These are phyloP conservation scores for Zygoascus meyerae DNA, from an alignment of 1,139 yeast species.

Conservation along the genomic window DNA sequence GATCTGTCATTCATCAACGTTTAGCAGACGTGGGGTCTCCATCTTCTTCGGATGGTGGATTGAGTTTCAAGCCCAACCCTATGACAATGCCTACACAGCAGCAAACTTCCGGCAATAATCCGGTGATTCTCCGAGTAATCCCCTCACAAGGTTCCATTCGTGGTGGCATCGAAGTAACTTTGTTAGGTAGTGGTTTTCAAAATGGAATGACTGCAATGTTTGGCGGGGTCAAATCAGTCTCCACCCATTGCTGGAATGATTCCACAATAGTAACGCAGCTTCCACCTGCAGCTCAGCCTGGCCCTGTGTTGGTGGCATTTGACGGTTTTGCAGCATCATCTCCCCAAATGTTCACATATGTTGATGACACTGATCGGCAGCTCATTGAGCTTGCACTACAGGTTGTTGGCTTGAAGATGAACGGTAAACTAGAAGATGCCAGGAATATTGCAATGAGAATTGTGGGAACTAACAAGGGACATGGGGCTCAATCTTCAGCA, in stretches of 20 bases:
- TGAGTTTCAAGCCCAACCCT: constrained; percentile 7
- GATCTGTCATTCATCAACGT: neutral
- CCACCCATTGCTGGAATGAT: constrained; percentile 95
- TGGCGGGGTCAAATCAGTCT: constrained; percentile 75
- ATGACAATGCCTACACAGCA: neutral
- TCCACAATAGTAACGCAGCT: constrained; percentile 87
- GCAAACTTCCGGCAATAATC: constrained; percentile 6
- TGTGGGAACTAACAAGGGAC: constrained; percentile 36
- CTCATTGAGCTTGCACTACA: constrained; percentile 88
- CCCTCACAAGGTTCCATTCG: constrained; percentile 93
- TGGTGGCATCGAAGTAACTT: constrained; percentile 92
- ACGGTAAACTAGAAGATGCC: constrained; percentile 89
- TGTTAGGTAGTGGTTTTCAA: constrained; percentile 79
- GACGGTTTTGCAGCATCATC: constrained; percentile 36
- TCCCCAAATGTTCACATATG: constrained; percentile 70
- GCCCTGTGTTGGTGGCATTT: constrained; percentile 86
- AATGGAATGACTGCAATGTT: constrained; percentile 79
- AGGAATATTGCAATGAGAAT: constrained; percentile 82
- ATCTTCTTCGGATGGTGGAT: constrained; percentile 19
- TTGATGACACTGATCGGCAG: constrained; percentile 90
- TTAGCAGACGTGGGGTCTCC: constrained; percentile 15
- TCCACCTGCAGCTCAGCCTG: constrained; percentile 85
- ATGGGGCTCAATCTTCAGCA: constrained; percentile 1
- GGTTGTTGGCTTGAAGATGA: constrained; percentile 91
- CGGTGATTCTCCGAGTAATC: constrained; percentile 64